These are phyloP conservation scores for Xylaria sp. DNA, from an alignment of 2,329 filamentous ascomycete species.

Conservation along the genomic window DNA sequence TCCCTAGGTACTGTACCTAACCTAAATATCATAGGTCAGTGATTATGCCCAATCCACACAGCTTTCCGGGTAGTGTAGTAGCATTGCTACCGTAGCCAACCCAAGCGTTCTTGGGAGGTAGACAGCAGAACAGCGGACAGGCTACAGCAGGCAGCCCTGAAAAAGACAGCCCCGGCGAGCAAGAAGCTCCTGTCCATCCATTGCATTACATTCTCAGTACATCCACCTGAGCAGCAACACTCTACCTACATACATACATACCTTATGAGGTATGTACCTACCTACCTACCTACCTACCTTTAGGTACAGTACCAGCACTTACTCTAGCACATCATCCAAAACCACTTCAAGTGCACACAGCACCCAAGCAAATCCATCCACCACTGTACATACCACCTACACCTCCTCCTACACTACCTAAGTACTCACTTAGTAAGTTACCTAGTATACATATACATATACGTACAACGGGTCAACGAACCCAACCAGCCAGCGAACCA, in stretches of 20 bases:
- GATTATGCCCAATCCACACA: slow-evolving; percentile 8
- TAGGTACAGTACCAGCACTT: no score
- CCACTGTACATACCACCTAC: no score
- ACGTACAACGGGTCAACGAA: not conserved
- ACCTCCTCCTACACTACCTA: no score
- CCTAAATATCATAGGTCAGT: slow-evolving; percentile 8
- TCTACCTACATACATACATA: no score
- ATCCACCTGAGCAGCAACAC: not conserved
- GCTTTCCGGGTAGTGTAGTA: slow-evolving; percentile 1
- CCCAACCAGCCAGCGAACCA: slow-evolving; percentile 21
- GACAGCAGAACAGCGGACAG: not conserved
- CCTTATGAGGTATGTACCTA: no score
- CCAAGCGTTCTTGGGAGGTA: not conserved
- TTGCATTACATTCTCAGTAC: not conserved
- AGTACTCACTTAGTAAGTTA: no score
- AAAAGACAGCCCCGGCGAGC: slow-evolving; percentile 5
- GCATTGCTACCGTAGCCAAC: slow-evolving; percentile 9
- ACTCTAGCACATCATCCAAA: not conserved
- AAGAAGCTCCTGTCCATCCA: slow-evolving; percentile 9
- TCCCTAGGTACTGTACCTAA: slow-evolving; percentile 7
- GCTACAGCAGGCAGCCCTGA: slow-evolving; percentile 8
- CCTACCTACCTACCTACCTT: no score
- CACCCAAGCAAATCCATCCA: not conserved
- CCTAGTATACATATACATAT: no score
- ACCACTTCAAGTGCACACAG: not conserved